Evolutionary conservation across 768 basidiomycete species (phyloP).

Genomic region (Podaxis carcinomalis): DNA sequence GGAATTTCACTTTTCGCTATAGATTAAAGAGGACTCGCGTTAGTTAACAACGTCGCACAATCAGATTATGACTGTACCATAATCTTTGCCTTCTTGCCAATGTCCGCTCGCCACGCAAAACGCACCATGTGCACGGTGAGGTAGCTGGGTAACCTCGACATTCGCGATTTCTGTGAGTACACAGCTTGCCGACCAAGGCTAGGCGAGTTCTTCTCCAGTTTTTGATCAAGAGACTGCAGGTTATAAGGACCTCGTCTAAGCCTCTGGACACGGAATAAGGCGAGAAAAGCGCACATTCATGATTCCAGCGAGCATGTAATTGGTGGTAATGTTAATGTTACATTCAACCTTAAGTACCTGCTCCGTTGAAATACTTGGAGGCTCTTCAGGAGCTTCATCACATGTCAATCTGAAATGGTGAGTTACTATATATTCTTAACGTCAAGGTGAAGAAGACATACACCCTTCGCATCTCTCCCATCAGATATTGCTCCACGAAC

Average conservation of each 20-base stretch:
- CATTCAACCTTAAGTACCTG: slow-evolving; percentile 87
- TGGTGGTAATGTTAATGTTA: slow-evolving; percentile 83
- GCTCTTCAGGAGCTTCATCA: slow-evolving; percentile 80
- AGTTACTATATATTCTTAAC: background rate
- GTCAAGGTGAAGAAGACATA: slow-evolving; percentile 17
- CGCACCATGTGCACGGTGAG: slow-evolving; percentile 93
- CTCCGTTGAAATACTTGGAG: slow-evolving; percentile 57
- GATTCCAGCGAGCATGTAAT: slow-evolving; percentile 86
- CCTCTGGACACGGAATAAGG: background rate
- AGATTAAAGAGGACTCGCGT: background rate
- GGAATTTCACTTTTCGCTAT: slow-evolving; percentile 90
- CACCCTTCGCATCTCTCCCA: slow-evolving; percentile 75
- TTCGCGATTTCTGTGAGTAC: slow-evolving; percentile 76
- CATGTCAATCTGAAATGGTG: slow-evolving; percentile 58
- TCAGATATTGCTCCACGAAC: slow-evolving; percentile 80
- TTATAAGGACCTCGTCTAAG: background rate
- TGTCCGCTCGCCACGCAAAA: slow-evolving; percentile 92
- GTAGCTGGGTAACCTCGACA: slow-evolving; percentile 81
- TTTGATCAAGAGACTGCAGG: slow-evolving; percentile 75
- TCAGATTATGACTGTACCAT: slow-evolving; percentile 52
- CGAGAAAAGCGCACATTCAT: slow-evolving; percentile 48
- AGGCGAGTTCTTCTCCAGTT: slow-evolving; percentile 81
- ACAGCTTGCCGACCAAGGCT: slow-evolving; percentile 74
- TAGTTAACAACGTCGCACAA: background rate
- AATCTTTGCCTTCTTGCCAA: slow-evolving; percentile 91